Evolutionary conservation across 2,329 filamentous ascomycete genomes (phyloP).

Genomic region (Aureobasidium mangrovei): DNA sequence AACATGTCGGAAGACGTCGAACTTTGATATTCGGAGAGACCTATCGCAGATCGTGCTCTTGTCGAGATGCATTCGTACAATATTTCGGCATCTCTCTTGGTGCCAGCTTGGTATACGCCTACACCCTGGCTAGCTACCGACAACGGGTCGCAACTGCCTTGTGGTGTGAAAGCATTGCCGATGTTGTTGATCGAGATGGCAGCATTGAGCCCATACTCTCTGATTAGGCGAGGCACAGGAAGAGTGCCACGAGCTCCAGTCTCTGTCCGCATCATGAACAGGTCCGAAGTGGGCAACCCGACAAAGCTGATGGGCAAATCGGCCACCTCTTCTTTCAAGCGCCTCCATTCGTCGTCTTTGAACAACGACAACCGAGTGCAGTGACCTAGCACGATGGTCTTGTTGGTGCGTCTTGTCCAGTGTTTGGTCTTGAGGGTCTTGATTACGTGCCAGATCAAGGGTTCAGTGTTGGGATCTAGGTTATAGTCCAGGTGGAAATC

Average conservation of each 20-base stretch:
- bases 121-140: constrained; percentile 54
- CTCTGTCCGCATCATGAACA: constrained; percentile 59
- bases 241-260: constrained; percentile 49
- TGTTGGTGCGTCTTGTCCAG: constrained; percentile 41
- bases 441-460: constrained; percentile 49
- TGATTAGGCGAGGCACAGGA: constrained; percentile 52
- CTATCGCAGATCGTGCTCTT: constrained; percentile 26
- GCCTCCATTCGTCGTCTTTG: constrained; percentile 39
- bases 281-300: constrained; percentile 60
- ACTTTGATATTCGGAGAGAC: constrained; percentile 31
- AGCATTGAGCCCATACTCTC: constrained; percentile 47
- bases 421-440: constrained; percentile 38
- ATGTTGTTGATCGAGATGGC: constrained; percentile 63
- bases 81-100: constrained; percentile 47
- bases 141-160: constrained; percentile 58
- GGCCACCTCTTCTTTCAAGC: constrained; percentile 41
- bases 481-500: constrained; percentile 69
- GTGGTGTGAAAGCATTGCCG: constrained; percentile 65
- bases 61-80: constrained; percentile 44
- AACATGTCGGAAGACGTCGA: constrained; percentile 37
- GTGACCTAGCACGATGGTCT: constrained; percentile 55
- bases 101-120: constrained; percentile 60
- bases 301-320: constrained; percentile 56
- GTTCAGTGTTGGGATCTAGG: constrained; percentile 41
- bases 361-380: constrained; percentile 59